Evolutionary conservation across 2,329 filamentous ascomycete species (phyloP), one percentile per base, ranked within the genome.

Genomic region (Gremmenia infestans): DNA sequence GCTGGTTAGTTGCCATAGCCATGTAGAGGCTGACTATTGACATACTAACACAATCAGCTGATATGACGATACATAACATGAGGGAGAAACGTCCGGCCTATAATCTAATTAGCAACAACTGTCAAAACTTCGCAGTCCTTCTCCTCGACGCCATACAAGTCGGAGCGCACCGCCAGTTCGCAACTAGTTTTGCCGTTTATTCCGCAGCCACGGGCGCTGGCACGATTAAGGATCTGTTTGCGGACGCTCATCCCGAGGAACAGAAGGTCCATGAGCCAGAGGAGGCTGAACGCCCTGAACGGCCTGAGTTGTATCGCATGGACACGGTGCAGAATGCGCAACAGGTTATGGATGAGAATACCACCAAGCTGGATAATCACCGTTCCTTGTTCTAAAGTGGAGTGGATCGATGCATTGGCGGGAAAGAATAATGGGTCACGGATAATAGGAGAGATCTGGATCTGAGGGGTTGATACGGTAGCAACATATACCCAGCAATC

Each of bases 51-150:
- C 11, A n/a, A 15, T 7, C 52, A 78, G 78, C 75, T 17, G 79
- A 82, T 55, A 76, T 76, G 60, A 76, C 78, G 0, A 82, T 83
- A 37, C 73, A 76, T 19, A 73, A 74, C 15, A 82, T 83, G 64
- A 70, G 80, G 6, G 67, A 73, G 36, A 74, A 71, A 50, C 73
- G 74, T 9, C 74, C 79, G 0, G 77, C 71, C 0, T 83, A 83
- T 67, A 82, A 82, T 53, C 73, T 83, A 54, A 82, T 83, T 65
- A 78, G 72, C 59, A 83, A 83, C 66, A 83, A 83, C 67, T 83
- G 81, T 65, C 81, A 83, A 61, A 82, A 78, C 17, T 83, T 79
- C 57, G 80, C 78, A 0, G 63, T 81, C 14, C 70, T 74, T 46
- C 68, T 82, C 14, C 74, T 83, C 7, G 78, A 82, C 55, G 76